These are phyloP conservation scores for Oxytropis ochrocephala DNA, from an alignment of 306 rosid species.

Conservation along the genomic window DNA sequence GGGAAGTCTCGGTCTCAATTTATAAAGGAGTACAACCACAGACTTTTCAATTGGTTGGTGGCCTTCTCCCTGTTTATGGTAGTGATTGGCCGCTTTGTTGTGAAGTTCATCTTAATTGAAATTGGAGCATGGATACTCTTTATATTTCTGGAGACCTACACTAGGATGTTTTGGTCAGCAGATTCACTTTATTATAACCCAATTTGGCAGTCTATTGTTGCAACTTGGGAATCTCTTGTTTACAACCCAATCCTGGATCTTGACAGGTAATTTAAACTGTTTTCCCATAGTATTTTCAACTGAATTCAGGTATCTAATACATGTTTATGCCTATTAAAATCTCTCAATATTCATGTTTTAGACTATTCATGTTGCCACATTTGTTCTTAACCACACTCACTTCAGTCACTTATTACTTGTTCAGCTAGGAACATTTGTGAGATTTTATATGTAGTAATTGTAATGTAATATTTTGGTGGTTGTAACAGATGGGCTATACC, in stretches of 20 bases:
- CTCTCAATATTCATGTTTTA: too few relatives aligned
- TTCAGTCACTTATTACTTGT: too few relatives aligned
- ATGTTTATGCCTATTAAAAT: too few relatives aligned
- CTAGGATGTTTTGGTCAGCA: conserved; percentile 95
- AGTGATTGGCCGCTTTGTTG: conserved; percentile 76
- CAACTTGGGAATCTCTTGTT: conserved; percentile 86
- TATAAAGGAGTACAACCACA: conserved; percentile 85
- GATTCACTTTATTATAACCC: conserved; percentile 92
- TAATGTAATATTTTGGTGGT: background rate
- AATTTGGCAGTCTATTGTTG: conserved; percentile 72
- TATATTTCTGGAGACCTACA: conserved; percentile 89
- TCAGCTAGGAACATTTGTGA: background rate
- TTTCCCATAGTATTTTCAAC: background rate
- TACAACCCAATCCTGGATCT: conserved; percentile 91
- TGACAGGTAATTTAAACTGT: conserved; percentile 60
- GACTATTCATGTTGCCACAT: too few relatives aligned
- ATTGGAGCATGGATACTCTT: conserved; percentile 90
- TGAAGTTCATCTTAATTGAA: conserved; percentile 75
- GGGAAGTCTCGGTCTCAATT: conserved; percentile 71
- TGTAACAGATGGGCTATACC: conserved; percentile 94
- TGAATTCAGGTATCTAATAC: background rate
- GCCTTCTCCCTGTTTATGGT: conserved; percentile 89
- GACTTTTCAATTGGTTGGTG: conserved; percentile 97
- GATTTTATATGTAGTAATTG: background rate
- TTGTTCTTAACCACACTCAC: too few relatives aligned